Conservation (phyloP, 2,329 filamentous ascomycete species). For the Talaromyces sp. region DNA sequence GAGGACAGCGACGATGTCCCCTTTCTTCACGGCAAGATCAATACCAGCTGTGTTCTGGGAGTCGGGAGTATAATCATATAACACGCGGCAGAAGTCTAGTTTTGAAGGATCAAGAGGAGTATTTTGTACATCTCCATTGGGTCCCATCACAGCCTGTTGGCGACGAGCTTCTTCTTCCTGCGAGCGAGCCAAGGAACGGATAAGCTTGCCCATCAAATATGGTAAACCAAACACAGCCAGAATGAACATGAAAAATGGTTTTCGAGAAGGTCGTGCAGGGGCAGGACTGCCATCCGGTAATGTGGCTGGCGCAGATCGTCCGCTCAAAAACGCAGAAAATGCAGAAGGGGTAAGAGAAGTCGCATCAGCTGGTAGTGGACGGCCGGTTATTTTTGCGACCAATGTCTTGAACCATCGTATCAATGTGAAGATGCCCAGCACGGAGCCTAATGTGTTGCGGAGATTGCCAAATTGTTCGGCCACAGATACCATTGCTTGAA, state of each 20-base stretch:
- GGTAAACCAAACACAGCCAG: constrained; percentile 91
- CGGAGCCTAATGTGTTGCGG: constrained; percentile 84
- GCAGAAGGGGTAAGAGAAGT: constrained; percentile 81
- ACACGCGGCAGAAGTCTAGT: constrained; percentile 89
- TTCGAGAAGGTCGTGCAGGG: constrained; percentile 74
- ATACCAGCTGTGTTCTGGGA: constrained; percentile 60
- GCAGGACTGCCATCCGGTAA: constrained; percentile 62
- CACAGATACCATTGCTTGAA: constrained; percentile 94
- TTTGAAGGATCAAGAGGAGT: constrained; percentile 73
- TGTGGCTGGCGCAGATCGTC: constrained; percentile 43
- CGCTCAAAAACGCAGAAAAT: constrained; percentile 83
- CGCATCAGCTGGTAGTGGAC: constrained; percentile 80
- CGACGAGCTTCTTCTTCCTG: constrained; percentile 69
- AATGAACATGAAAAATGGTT: constrained; percentile 93
- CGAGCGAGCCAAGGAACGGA: constrained; percentile 72
- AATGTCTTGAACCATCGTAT: constrained; percentile 92
- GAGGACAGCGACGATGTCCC: constrained; percentile 89
- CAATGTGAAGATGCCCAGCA: constrained; percentile 90
- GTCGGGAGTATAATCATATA: constrained; percentile 91
- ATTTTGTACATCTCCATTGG: constrained; percentile 44
- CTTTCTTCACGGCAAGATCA: constrained; percentile 88
- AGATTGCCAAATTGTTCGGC: constrained; percentile 95
- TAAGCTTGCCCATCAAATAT: constrained; percentile 95
- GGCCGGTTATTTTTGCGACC: constrained; percentile 86
- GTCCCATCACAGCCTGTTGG: constrained; percentile 48